Base-by-base conservation (phyloP, 768 basidiomycete genomes). In the Tylopilus sp. region DNA sequence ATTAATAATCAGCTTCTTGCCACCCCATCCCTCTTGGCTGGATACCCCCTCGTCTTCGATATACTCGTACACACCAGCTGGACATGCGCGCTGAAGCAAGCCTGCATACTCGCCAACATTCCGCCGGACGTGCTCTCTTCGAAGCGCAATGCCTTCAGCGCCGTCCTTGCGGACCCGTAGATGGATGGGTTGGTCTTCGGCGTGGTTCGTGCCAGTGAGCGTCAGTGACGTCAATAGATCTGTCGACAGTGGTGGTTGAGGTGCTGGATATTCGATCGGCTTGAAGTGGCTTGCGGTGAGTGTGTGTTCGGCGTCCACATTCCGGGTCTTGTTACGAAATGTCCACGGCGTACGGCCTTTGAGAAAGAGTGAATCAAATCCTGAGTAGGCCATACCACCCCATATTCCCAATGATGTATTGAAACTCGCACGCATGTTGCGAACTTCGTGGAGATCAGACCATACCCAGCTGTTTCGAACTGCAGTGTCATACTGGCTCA, bases 21-120 rank as follows among this genome's bases (percentile, higher is more conserved):
- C 91, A 22, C 77, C 77, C 77, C 86, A 91, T 0, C 82, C 83
- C 42, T 80, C 81, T 21, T 69, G 66, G 31, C 70, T 66, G n/a
- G 71, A 71, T 18, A 74, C 52, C 13, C 64, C 74, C 55, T 86
- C 85, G 17, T 79, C 85, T 26, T 89, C 81, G 3, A 95, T 86
- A 63, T 99, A 99, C 71, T 99, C 95, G 67, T 99, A 99, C 36
- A 98, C 95, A 4, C 84, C 91, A 0, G 97, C 95, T 1, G 95
- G 95, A 69, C 95, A 99, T 4, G 87, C 95, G 5, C 83, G 77
- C 1, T 86, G 87, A n/a, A 99, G 75, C 22, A 98, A 67, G 7
- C 93, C 92, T 0, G 89, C 95, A 65, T 85, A 99, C 59, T 90
- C 82, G 43, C 75, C 75, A 0, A 85, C 78, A 67, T 98, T 98